Percentiles rank a stretch among this genome's conserved stretches.
phyloP scores from a whole-genome alignment of 2,329 filamentous ascomycete species.

The Ceratocystis cubensis region DNA sequence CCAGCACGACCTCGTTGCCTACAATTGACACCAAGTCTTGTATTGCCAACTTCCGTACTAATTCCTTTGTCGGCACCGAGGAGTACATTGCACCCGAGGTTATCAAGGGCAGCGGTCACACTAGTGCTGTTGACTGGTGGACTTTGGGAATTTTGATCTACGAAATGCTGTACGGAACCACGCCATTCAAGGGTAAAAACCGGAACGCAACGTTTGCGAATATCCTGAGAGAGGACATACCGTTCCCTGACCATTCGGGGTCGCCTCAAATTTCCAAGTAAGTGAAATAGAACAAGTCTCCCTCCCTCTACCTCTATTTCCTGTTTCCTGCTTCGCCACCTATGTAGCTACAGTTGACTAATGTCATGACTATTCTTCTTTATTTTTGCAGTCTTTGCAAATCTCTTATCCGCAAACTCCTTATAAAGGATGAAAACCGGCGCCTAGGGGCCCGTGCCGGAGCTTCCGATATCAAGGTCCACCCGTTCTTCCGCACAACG shows the following conservation, averaged over 20 bases:
- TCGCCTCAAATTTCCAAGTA: constrained; percentile 84
- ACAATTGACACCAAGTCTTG: constrained; percentile 99
- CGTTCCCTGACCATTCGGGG: constrained; percentile 81
- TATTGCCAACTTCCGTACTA: constrained; percentile 95
- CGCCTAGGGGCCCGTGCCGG: constrained; percentile 87
- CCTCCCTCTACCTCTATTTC: too few relatives aligned
- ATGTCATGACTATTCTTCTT: background rate
- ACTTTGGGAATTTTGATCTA: constrained; percentile 94
- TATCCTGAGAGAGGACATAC: constrained; percentile 87
- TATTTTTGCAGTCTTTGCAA: constrained; percentile 64
- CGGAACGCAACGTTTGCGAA: constrained; percentile 96
- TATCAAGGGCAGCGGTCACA: constrained; percentile 96
- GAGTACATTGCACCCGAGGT: constrained; percentile 98
- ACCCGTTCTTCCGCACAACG: constrained; percentile 90
- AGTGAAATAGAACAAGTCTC: constrained; percentile 29
- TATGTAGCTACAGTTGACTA: constrained; percentile 19
- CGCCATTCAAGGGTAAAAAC: constrained; percentile 98
- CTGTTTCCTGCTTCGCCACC: background rate
- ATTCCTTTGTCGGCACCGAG: constrained; percentile 96
- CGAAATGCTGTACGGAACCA: constrained; percentile 97
- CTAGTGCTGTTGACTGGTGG: constrained; percentile 98
- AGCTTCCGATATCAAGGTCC: constrained; percentile 89
- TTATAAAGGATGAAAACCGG: constrained; percentile 95
- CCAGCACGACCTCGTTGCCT: constrained; percentile 72
- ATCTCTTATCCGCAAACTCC: constrained; percentile 83